Evolutionary conservation across 192 early-diverging fungal species (phyloP).

Genomic region (Oehlia diaphana): DNA sequence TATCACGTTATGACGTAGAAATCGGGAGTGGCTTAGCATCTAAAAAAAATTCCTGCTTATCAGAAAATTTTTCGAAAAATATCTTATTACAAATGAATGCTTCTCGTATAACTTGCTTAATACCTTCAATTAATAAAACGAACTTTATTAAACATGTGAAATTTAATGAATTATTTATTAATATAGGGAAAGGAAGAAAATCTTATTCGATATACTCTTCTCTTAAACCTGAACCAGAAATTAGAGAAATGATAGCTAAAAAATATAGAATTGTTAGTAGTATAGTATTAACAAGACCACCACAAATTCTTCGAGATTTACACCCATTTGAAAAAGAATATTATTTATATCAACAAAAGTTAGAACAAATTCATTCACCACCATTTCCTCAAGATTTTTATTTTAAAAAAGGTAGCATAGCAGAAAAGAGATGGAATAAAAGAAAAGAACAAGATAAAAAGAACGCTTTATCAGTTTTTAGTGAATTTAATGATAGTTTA

Average conservation of each 20-base stretch:
- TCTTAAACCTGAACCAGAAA: not conserved
- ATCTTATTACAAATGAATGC: too few relatives aligned
- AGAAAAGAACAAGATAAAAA: not conserved
- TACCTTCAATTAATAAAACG: too few relatives aligned
- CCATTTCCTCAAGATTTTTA: constrained; percentile 68
- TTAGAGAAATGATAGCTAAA: not conserved
- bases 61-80: not conserved
- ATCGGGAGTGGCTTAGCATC: not conserved
- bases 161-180: too few relatives aligned
- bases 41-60: not conserved
- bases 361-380: constrained; percentile 51
- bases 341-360: constrained; percentile 65
- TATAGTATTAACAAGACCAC: constrained; percentile 70
- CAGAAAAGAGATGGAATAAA: constrained; percentile 52
- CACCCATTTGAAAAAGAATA: constrained; percentile 70
- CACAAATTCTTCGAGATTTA: constrained; percentile 61
- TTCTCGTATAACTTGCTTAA: too few relatives aligned
- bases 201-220: not conserved
- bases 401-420: constrained; percentile 76
- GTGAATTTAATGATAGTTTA: constrained; percentile 53
- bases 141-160: too few relatives aligned
- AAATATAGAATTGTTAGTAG: constrained; percentile 51
- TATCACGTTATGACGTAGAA: too few relatives aligned
- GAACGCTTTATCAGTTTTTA: not conserved
- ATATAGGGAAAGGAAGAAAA: too few relatives aligned